Percentiles rank a stretch among this genome's conserved stretches.
phyloP scores from a whole-genome alignment of 1,284 basidiomycete genomes.

The Exobasidium cylindrosporum region DNA sequence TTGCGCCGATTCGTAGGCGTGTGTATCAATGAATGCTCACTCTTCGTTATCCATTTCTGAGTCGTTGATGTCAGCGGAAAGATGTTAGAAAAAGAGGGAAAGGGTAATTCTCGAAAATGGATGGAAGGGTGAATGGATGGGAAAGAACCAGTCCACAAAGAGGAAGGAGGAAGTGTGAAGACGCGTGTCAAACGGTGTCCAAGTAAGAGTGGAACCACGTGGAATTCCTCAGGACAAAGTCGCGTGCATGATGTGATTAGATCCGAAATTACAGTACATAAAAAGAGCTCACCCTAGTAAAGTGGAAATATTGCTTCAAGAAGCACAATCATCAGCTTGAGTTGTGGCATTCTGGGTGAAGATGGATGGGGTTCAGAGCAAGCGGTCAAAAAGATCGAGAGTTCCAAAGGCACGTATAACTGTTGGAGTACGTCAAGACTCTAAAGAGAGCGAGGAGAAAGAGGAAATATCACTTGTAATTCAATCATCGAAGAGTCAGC shows the following conservation, averaged over 20 bases:
- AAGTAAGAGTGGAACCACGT: too few species aligned
- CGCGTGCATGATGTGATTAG: too few species aligned
- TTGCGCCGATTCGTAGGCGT: background rate
- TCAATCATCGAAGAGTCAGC: background rate
- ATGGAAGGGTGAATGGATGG: background rate
- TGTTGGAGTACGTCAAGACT: background rate
- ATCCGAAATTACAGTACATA: too few species aligned
- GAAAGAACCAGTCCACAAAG: background rate
- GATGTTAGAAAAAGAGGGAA: too few species aligned
- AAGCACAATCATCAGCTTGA: too few species aligned
- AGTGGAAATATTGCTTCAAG: too few species aligned
- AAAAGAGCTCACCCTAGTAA: too few species aligned
- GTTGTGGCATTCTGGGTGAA: too few species aligned
- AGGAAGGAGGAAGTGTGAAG: background rate
- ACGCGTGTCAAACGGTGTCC: too few species aligned
- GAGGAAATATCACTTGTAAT: background rate
- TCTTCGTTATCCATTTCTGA: slow-evolving; percentile 54
- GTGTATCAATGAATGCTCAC: slow-evolving; percentile 28
- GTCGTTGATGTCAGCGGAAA: slow-evolving; percentile 13
- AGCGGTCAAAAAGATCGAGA: background rate
- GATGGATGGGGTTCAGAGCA: background rate
- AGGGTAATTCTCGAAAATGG: background rate
- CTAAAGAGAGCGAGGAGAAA: background rate
- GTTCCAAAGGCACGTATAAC: background rate
- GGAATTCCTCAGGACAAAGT: too few species aligned